phyloP scores from a whole-genome alignment of 179 eudicot genomes.

The Corrigiola litoralis region DNA sequence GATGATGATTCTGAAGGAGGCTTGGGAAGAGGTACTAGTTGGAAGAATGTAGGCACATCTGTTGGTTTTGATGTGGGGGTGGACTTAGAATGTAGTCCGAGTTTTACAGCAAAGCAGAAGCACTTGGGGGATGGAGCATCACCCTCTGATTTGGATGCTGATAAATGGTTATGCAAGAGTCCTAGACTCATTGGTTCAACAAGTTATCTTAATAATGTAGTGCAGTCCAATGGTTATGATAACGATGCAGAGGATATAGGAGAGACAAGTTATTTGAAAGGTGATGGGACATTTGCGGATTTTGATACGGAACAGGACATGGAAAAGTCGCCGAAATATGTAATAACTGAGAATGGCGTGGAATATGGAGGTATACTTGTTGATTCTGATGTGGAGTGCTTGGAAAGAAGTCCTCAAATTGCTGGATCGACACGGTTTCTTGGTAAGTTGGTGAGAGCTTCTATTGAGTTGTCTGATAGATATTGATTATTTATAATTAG shows the following conservation, averaged over 20 bases:
- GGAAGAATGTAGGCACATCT: slow-evolving; percentile 15
- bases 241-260: slow-evolving; percentile 36
- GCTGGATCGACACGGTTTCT: slow-evolving; percentile 8
- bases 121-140: neutral
- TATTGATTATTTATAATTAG: neutral
- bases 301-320: slow-evolving; percentile 27
- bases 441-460: slow-evolving; percentile 28
- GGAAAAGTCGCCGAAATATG: slow-evolving; percentile 23
- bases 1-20: slow-evolving; percentile 45
- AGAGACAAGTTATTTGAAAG: slow-evolving; percentile 12
- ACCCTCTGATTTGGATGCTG: neutral
- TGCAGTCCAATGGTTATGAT: slow-evolving; percentile 12
- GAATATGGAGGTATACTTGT: slow-evolving; percentile 16
- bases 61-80: slow-evolving; percentile 28
- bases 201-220: slow-evolving; percentile 2
- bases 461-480: neutral
- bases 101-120: slow-evolving; percentile 17
- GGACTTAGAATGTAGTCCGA: slow-evolving; percentile 25
- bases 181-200: slow-evolving; percentile 15
- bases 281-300: slow-evolving; percentile 14
- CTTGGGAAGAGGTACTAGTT: slow-evolving; percentile 9
- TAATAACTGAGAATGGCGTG: slow-evolving; percentile 14
- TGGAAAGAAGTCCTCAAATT: slow-evolving; percentile 25
- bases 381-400: slow-evolving; percentile 29
- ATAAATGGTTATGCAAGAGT: slow-evolving; percentile 12